A percentile compares a stretch with the other conserved stretches of the same genome.
Evolutionary conservation across 2,329 filamentous ascomycete species (phyloP).

Genomic region (Fonsecaea monophora): DNA sequence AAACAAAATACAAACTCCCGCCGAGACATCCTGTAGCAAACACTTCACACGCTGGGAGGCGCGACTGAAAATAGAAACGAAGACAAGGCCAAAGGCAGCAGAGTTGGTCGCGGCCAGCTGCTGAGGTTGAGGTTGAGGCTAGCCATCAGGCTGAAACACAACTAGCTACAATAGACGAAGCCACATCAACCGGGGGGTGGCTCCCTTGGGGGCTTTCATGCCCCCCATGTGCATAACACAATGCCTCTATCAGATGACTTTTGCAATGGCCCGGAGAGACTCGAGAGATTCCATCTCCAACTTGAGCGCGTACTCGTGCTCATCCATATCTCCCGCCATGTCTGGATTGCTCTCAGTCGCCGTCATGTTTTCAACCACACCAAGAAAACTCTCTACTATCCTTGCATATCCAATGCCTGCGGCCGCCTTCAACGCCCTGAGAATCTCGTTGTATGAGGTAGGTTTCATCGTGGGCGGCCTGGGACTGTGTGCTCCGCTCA

Average conservation of each 20-base stretch:
- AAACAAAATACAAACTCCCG: neutral
- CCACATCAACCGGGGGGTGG: neutral
- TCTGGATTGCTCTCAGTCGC: neutral
- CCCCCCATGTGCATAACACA: neutral
- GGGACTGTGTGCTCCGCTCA: neutral
- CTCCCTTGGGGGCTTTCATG: neutral
- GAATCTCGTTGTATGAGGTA: neutral
- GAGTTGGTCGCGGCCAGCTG: neutral
- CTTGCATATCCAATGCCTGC: neutral
- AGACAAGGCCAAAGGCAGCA: neutral
- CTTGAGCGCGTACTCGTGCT: slow-evolving; percentile 3
- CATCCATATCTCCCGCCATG: neutral
- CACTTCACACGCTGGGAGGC: slow-evolving; percentile 8
- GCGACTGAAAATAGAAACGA: slow-evolving; percentile 1
- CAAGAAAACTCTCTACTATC: neutral
- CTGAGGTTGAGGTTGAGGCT: slow-evolving; percentile 8
- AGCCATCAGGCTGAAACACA: slow-evolving; percentile 18
- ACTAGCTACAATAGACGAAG: slow-evolving; percentile 2
- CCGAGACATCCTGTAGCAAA: neutral
- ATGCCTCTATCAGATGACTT: slow-evolving; percentile 6
- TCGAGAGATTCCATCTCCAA: slow-evolving; percentile 6
- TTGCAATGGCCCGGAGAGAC: slow-evolving; percentile 6
- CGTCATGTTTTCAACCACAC: slow-evolving; percentile 1
- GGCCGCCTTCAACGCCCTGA: neutral
- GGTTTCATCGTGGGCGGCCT: neutral